Conservation (phyloP, 225 moss, liverwort and hornwort species). For the Neckera pumila region DNA sequence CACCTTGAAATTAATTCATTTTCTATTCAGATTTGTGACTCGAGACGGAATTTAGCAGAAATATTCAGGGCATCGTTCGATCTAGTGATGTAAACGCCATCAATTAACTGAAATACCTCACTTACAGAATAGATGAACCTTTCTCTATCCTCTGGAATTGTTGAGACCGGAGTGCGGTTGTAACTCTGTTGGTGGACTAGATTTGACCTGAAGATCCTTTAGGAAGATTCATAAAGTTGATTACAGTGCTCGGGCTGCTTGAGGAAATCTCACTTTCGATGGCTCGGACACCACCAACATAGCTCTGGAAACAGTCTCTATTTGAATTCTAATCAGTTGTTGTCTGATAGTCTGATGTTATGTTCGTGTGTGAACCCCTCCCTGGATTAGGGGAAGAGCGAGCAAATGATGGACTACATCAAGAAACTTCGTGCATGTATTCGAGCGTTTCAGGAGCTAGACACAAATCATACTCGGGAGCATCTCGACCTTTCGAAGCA, state of each 20-base stretch:
- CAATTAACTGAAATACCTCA: neutral
- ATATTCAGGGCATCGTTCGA: neutral
- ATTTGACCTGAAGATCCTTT: neutral
- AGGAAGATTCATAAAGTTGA: no score
- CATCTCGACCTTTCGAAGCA: constrained; percentile 47
- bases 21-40: neutral
- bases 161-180: neutral
- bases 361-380: neutral
- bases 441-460: constrained; percentile 84
- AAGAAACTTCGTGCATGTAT: constrained; percentile 95
- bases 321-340: neutral
- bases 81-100: neutral
- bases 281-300: neutral
- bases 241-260: no score
- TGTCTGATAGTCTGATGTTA: neutral
- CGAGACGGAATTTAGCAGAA: neutral
- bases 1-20: neutral
- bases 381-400: constrained; percentile 69
- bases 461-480: constrained; percentile 45
- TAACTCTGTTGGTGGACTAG: neutral
- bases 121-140: no score
- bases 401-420: constrained; percentile 99
- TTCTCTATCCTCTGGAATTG: neutral
- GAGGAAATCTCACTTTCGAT: neutral
- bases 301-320: neutral